phyloP scores from a whole-genome alignment of 208 protist species.

The Leishmania amazonensis region DNA sequence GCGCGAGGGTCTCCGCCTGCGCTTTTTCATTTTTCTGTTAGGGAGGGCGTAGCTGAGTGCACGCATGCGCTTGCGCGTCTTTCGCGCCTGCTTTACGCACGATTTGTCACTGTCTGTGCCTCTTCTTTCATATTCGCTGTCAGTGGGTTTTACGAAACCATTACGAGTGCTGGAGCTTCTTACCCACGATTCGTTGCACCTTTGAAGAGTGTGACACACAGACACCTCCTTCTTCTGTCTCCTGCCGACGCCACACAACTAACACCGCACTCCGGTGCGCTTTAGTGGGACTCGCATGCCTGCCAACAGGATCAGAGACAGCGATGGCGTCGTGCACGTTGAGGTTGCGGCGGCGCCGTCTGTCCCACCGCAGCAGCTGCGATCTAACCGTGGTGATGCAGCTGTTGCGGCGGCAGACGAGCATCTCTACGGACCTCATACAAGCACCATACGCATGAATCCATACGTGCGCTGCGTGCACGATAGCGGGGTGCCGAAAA shows the following conservation, averaged over 20 bases:
- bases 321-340: background rate
- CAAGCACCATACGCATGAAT: constrained; percentile 52
- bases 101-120: background rate
- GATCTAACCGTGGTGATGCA: background rate
- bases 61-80: too few species aligned
- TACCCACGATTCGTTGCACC: background rate
- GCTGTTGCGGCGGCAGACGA: background rate
- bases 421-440: constrained; percentile 16
- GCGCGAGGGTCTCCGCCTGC: too few species aligned
- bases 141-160: too few species aligned
- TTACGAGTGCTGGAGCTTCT: background rate
- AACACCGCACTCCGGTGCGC: background rate
- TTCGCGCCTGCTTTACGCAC: background rate
- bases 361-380: background rate
- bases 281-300: background rate
- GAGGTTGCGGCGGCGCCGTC: background rate
- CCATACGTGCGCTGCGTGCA: constrained; percentile 66
- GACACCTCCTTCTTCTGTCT: background rate
- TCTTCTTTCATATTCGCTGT: too few species aligned
- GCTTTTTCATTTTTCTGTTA: too few species aligned
- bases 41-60: too few species aligned
- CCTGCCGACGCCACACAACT: background rate
- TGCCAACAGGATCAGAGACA: constrained; percentile 1
- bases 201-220: background rate
- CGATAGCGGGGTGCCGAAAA: constrained; percentile 38